A percentile compares a stretch with the other conserved stretches of the same genome.
phyloP scores from a whole-genome alignment of 208 protist genomes.

The Acanthamoeba royreba region DNA sequence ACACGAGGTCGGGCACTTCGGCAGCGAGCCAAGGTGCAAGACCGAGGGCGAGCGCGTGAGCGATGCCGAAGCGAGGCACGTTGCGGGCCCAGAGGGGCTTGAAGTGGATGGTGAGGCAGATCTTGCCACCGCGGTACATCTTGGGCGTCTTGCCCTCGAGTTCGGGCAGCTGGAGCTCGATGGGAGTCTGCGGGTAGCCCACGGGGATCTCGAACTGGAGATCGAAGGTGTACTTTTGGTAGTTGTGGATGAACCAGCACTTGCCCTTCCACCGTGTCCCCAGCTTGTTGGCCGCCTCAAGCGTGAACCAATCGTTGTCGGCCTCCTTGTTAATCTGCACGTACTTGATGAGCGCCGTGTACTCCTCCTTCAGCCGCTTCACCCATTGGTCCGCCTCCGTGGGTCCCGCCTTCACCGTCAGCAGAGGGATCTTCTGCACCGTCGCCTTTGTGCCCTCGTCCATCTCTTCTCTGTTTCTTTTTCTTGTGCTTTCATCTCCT shows the following conservation, averaged over 20 bases:
- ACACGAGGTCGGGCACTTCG: constrained; percentile 93
- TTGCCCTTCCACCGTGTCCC: constrained; percentile 95
- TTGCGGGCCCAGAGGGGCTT: constrained; percentile 96
- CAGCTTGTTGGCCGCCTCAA: constrained; percentile 89
- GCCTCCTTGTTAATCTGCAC: constrained; percentile 91
- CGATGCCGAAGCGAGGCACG: constrained; percentile 91
- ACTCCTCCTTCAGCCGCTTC: constrained; percentile 96
- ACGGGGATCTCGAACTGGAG: constrained; percentile 97
- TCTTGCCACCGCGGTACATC: constrained; percentile 98
- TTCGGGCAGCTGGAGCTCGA: constrained; percentile 95
- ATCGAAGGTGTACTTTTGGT: constrained; percentile 94
- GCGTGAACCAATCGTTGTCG: constrained; percentile 95
- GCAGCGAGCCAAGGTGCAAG: not conserved
- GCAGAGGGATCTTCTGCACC: constrained; percentile 91
- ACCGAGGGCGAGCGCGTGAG: not conserved
- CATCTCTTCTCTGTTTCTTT: constrained; percentile 35
- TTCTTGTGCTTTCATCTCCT: not conserved
- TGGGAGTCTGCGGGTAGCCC: constrained; percentile 92
- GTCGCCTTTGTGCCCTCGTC: constrained; percentile 87
- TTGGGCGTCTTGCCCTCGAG: constrained; percentile 97
- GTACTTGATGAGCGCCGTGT: constrained; percentile 91
- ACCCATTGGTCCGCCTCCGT: constrained; percentile 93
- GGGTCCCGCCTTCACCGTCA: constrained; percentile 92
- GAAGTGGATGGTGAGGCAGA: constrained; percentile 97
- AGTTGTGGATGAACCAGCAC: constrained; percentile 94